Evolutionary conservation across 441 rosid genomes (phyloP), one percentile per base, ranked within the genome.

Genomic region (Omphalea diandra): DNA sequence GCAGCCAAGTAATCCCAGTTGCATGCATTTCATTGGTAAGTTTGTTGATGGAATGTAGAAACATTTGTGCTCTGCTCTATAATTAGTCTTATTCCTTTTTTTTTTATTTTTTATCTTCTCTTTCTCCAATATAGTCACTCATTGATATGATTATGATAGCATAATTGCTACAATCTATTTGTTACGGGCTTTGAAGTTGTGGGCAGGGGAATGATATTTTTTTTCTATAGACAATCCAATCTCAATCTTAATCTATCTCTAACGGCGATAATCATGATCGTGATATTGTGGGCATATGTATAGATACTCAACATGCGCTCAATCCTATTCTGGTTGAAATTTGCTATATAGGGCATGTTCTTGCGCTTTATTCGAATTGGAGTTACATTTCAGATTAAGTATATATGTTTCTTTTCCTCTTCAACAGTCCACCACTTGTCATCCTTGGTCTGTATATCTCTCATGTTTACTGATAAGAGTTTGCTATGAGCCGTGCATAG

Each of bases 1-100:
- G 85, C 75, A 59, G 79, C 50, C 68, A 84, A 83, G 90, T 81
- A 41, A 89, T 91, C 80, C 92, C 98, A 35, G 97, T 94, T 73
- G 97, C 88, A 27, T 89, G 97, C 86, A 88, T 94, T 80, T 87
- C 96, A 47, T 69, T 91, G 90, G 98, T 91, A 79, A 76, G 91
- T 73, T 68, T 40, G 38, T 58, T 49, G 22, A 52, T 49, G 49
- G 22, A 64, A 68, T 65, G 36, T 38, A 29, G 32, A 46, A 18
- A 24, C 26, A 2, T 50, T 54, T 50, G 43, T 65, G 29, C 17
- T 33, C 38, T 32, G 7, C 38, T 71, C 12, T 43, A 26, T 36
- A 60, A 59, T 32, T 41, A n/a, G 46, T 63, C 15, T 26, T 33
- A 2, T n/a, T n/a, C n/a, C n/a, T n/a, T n/a, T n/a, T n/a, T n/a